Evolutionary conservation across 2,329 filamentous ascomycete genomes (phyloP).

Genomic region (Neophaeococcomyces mojaviensis): DNA sequence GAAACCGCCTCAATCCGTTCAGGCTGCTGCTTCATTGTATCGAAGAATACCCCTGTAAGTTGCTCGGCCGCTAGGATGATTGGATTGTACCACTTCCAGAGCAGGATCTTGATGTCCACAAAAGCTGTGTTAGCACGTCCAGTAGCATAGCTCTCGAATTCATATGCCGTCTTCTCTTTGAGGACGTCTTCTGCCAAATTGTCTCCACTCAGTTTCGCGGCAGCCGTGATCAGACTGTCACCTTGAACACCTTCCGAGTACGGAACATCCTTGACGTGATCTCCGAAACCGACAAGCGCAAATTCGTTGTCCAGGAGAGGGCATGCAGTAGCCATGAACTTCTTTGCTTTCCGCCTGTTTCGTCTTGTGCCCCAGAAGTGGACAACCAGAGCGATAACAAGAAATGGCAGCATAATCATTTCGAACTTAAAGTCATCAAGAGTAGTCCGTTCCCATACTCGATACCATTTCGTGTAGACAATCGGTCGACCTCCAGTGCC

Average conservation of each 20-base stretch:
- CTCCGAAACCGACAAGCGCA: constrained; percentile 72
- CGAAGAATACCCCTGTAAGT: constrained; percentile 67
- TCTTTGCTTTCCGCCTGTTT: constrained; percentile 72
- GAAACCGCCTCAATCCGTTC: constrained; percentile 70
- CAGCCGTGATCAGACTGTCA: constrained; percentile 30
- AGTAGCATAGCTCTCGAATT: constrained; percentile 80
- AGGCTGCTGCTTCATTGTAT: constrained; percentile 59
- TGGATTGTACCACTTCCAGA: constrained; percentile 85
- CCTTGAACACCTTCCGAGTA: constrained; percentile 39
- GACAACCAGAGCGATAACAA: constrained; percentile 65
- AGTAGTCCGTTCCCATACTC: constrained; percentile 83
- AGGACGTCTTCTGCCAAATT: constrained; percentile 52
- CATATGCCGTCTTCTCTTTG: constrained; percentile 79
- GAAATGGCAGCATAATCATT: constrained; percentile 68
- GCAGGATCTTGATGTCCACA: constrained; percentile 71
- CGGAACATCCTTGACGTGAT: constrained; percentile 39
- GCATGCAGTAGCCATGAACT: constrained; percentile 71
- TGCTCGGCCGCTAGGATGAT: constrained; percentile 59
- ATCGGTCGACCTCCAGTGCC: constrained; percentile 42
- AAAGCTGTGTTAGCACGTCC: constrained; percentile 91
- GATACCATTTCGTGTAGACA: constrained; percentile 93
- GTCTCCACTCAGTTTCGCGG: constrained; percentile 32
- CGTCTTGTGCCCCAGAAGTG: constrained; percentile 73
- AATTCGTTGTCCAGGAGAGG: constrained; percentile 72
- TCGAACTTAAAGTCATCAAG: constrained; percentile 81